Evolutionary conservation across 768 basidiomycete genomes (phyloP).

Genomic region (Fomitopsis pulvina): DNA sequence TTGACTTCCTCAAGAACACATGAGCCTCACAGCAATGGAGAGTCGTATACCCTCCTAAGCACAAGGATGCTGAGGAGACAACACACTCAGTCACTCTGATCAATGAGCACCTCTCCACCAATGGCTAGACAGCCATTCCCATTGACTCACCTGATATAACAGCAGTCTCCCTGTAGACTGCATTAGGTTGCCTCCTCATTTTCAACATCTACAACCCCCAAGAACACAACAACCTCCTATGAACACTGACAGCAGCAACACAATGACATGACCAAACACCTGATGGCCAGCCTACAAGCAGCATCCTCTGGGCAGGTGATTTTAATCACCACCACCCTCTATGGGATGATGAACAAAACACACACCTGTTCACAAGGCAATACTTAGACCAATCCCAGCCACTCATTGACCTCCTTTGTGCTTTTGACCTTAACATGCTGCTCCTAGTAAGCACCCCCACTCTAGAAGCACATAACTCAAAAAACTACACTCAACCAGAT

Average conservation of each 20-base stretch:
- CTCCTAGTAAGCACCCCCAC: conserved; percentile 31
- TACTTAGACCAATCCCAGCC: conserved; percentile 17
- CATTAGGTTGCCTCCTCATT: conserved; percentile 17
- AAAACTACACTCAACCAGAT: conserved; percentile 33
- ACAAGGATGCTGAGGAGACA: conserved; percentile 3
- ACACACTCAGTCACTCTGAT: conserved; percentile 11
- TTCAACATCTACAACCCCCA: conserved; percentile 36
- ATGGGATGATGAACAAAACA: conserved; percentile 31
- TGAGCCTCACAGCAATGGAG: conserved; percentile 10
- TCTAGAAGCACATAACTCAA: conserved; percentile 19
- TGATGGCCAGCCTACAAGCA: neutral
- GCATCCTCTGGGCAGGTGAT: conserved; percentile 28
- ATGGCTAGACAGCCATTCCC: conserved; percentile 6
- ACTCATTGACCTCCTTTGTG: conserved; percentile 22
- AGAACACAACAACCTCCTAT: conserved; percentile 11
- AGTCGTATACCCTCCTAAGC: conserved; percentile 21
- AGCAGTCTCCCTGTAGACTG: conserved; percentile 18
- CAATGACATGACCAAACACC: neutral
- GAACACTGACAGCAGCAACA: neutral
- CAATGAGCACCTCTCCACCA: conserved; percentile 7
- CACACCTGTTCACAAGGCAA: conserved; percentile 28
- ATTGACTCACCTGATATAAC: conserved; percentile 21
- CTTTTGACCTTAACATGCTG: conserved; percentile 26
- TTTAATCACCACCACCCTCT: conserved; percentile 35
- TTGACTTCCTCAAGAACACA: conserved; percentile 18